Base-by-base conservation (phyloP, 768 basidiomycete genomes). In the Tubosaeta sp. region DNA sequence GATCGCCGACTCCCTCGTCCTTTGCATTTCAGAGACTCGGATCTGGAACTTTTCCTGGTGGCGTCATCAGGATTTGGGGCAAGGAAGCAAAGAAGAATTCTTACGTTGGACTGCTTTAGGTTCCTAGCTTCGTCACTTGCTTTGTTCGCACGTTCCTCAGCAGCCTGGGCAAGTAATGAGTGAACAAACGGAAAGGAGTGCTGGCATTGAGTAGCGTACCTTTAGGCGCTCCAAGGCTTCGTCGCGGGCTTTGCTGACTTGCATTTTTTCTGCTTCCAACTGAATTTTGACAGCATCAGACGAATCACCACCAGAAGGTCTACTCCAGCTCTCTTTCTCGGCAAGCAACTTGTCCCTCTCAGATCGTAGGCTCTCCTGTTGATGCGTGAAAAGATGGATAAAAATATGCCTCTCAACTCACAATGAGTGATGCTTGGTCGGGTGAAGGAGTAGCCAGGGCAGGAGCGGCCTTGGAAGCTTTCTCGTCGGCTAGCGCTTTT, bases 311-410 rank as follows among this genome's bases (percentile, higher is more conserved):
- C 52, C 33, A 43, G 56, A 54, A 2, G 70, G 29, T n/a, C 68
- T 50, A 33, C 53, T 63, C 50, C 66, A 56, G 19, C 69, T 67
- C 51, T 77, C 76, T 61, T 83, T 86, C 61, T 86, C 86, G 0
- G 74, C 75, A 26, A 85, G 70, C 16, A 90, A 68, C 46, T 71
- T 75, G 60, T 88, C 86, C 46, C 81, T 75, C 66, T 91, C 83
- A 41, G 76, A 74, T 49, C 68, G 74, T 26, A 89, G 65, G 43
- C 74, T 57, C 47, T 77, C 71, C 85, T 88, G 35, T 34, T 16
- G 39, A 19, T 16, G 16, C 16, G n/a, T 59, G 44, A 57, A 27
- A 43, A 34, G 27, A 5, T 1, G n/a, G 5, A 4, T n/a, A 31
- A 34, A 16, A 3, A 11, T 1, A 4, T 3, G 38, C 6, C 25